Conservation (phyloP, 805 yeast genomes). For the Sugiyamaella americana region DNA sequence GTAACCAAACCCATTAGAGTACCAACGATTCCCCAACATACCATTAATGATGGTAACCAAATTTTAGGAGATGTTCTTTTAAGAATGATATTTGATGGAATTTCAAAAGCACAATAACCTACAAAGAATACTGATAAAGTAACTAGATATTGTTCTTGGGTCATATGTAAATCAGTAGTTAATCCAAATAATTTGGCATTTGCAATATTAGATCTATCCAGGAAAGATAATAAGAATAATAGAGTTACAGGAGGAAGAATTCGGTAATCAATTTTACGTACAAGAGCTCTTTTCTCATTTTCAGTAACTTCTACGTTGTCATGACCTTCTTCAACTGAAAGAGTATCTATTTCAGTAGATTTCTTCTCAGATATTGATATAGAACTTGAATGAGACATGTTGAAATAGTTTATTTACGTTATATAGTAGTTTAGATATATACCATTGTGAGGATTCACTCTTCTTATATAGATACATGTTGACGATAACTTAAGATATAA, state of each 20-base stretch:
- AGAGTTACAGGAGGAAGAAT: conserved; percentile 43
- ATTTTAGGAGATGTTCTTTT: conserved; percentile 46
- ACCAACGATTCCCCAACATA: conserved; percentile 31
- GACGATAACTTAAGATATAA: too few species aligned
- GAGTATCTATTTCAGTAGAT: neutral
- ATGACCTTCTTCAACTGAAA: neutral
- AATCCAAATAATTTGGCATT: conserved; percentile 46
- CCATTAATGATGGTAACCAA: conserved; percentile 25
- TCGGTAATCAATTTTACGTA: conserved; percentile 39
- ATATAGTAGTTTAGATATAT: too few species aligned
- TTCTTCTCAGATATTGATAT: too few species aligned
- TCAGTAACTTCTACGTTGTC: neutral
- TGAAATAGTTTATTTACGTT: too few species aligned
- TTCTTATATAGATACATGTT: too few species aligned
- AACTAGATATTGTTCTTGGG: conserved; percentile 32
- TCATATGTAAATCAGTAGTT: conserved; percentile 37
- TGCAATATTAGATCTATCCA: conserved; percentile 50
- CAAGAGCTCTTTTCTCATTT: conserved; percentile 9
- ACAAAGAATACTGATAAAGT: conserved; percentile 39
- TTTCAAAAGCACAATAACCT: conserved; percentile 32
- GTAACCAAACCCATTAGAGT: conserved; percentile 34
- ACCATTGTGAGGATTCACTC: too few species aligned
- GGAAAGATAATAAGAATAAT: conserved; percentile 44
- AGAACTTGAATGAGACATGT: too few species aligned
- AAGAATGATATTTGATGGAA: conserved; percentile 19